Base-by-base conservation (phyloP, 371 early-diverging fungal genomes). In the Basidiobolus meristosporus region DNA sequence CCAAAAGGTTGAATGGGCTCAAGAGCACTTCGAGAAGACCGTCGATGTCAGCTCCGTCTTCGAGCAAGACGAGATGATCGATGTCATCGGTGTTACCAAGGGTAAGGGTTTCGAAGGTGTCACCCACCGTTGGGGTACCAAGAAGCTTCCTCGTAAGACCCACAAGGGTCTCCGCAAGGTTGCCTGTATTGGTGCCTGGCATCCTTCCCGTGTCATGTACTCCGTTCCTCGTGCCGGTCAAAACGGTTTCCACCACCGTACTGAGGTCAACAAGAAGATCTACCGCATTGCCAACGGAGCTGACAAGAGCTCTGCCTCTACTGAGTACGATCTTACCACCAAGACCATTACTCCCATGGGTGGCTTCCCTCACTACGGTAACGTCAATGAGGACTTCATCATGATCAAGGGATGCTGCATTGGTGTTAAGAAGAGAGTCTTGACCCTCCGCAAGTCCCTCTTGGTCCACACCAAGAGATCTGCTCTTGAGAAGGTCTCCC, bases 181-280 rank as follows among this genome's bases (percentile, higher is more conserved):
- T 53, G 99, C 98, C 56, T 99, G 99, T 84, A 98, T 99, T 62
- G 99, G 99, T 65, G 98, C 99, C 48, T 99, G 99, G 99, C 99
- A 99, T 77, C 99, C 99, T 61, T 73, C 85, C 59, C 85, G 96
- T 51, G 99, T 99, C 64, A 90, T 95, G 95, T 95, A 75, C 82
- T 88, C 98, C 42, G 98, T 99, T 52, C 88, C 99, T 46, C 90
- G 99, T 67, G 95, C 98, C 53, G 99, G 99, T 87, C 98, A 98
- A 76, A 74, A 85, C 63, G 99, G 99, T 71, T 98, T 90, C 87
- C 99, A 99, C 68, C 96, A 98, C 74, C 90, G 99, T 77, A 98
- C 98, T 47, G 97, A 97, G 73, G 65, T 84, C 52, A 99, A 99
- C 89, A 96, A 97, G 88, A 95, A 92, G 87, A 88, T 99, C 71